Conservation (phyloP, 2,329 filamentous ascomycete genomes). For the Dactylella cylindrospora region DNA sequence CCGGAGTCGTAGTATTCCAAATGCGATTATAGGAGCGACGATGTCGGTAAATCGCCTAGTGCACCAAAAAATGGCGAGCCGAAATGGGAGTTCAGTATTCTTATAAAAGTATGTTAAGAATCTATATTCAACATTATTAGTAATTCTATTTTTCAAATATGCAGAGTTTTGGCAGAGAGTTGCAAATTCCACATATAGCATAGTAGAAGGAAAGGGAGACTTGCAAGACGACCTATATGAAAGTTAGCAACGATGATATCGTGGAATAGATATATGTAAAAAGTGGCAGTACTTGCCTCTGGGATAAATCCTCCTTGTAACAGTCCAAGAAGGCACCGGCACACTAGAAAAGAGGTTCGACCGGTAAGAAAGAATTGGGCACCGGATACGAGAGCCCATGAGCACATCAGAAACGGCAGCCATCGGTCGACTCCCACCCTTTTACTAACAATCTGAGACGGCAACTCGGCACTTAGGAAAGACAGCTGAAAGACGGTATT, state of each 20-base stretch:
- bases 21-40: constrained; percentile 60
- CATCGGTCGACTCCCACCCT: constrained; percentile 62
- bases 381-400: constrained; percentile 60
- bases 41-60: constrained; percentile 63
- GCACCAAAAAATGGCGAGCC: constrained; percentile 71
- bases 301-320: constrained; percentile 53
- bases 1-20: constrained; percentile 59
- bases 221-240: constrained; percentile 8
- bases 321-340: constrained; percentile 54
- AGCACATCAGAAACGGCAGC: constrained; percentile 62
- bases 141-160: background rate
- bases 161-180: no score
- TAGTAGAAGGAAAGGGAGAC: background rate
- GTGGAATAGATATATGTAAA: no score
- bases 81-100: constrained; percentile 66
- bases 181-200: no score
- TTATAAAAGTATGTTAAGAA: constrained; percentile 78
- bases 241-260: constrained; percentile 4
- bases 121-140: background rate
- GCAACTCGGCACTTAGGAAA: constrained; percentile 62
- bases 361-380: constrained; percentile 58
- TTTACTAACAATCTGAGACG: constrained; percentile 64
- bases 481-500: constrained; percentile 61
- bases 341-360: constrained; percentile 54
- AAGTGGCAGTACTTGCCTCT: constrained; percentile 3